Evolutionary conservation across 345 rosid genomes (phyloP).

Genomic region (Litchi chinensis): DNA sequence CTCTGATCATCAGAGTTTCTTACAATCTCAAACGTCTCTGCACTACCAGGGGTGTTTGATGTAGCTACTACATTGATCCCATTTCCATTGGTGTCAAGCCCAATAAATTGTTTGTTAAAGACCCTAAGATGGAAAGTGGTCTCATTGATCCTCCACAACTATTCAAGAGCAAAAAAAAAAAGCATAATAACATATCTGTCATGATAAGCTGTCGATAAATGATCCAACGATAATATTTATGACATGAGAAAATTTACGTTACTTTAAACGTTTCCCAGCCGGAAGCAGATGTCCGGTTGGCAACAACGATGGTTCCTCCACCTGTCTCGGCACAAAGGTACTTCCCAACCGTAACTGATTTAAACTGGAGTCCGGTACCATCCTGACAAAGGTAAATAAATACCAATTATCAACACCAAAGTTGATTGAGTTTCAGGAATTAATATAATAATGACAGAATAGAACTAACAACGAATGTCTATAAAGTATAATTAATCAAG

Average conservation of each 20-base stretch:
- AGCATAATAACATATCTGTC: no score
- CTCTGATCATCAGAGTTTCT: conserved; percentile 29
- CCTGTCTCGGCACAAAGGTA: conserved; percentile 57
- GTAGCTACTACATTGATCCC: conserved; percentile 41
- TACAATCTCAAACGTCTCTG: conserved; percentile 53
- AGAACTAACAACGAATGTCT: neutral
- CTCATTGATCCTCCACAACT: conserved; percentile 66
- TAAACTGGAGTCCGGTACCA: conserved; percentile 56
- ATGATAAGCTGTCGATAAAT: neutral
- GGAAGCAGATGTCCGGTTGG: conserved; percentile 50
- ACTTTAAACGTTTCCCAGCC: conserved; percentile 70
- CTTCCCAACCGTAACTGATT: conserved; percentile 54
- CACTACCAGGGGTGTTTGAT: conserved; percentile 23
- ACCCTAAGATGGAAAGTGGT: conserved; percentile 50
- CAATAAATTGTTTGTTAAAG: conserved; percentile 48
- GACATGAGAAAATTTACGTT: neutral
- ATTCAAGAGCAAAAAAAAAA: neutral
- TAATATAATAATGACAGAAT: neutral
- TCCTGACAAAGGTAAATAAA: conserved; percentile 31
- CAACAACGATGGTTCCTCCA: conserved; percentile 58
- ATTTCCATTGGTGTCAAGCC: conserved; percentile 34
- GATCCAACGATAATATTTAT: no score
- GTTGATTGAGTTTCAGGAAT: neutral
- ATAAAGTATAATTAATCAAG: neutral
- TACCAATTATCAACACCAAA: neutral